Evolutionary conservation across 192 early-diverging fungal genomes (phyloP).

Genomic region (Umbelopsis sp.): DNA sequence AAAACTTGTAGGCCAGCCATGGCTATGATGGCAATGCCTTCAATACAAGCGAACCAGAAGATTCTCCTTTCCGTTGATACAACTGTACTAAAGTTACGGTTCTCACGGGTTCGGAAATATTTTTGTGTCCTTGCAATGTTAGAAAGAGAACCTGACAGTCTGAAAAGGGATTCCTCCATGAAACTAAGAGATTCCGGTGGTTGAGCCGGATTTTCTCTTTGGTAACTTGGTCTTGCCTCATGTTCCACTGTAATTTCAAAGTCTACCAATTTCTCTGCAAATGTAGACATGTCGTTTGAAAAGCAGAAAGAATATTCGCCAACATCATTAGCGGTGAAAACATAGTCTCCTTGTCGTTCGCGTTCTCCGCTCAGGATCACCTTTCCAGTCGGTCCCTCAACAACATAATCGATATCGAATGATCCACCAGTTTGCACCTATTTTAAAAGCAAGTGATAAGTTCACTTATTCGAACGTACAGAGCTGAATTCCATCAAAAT

Average conservation of each 20-base stretch:
- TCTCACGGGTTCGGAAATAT: constrained; percentile 89
- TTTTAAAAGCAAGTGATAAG: neutral
- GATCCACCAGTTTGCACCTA: constrained; percentile 96
- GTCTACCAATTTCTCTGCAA: constrained; percentile 93
- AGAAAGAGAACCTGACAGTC: constrained; percentile 64
- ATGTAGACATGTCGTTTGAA: constrained; percentile 92
- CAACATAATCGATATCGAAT: constrained; percentile 96
- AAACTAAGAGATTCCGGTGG: constrained; percentile 57
- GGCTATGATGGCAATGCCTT: constrained; percentile 75
- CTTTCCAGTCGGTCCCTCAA: constrained; percentile 73
- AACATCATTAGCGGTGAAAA: constrained; percentile 80
- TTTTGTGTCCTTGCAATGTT: constrained; percentile 82
- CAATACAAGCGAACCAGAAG: constrained; percentile 90
- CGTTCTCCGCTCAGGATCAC: constrained; percentile 76
- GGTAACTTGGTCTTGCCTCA: constrained; percentile 62
- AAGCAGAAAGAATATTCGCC: constrained; percentile 99
- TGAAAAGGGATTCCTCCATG: constrained; percentile 62
- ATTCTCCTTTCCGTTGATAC: constrained; percentile 83
- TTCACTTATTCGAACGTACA: no score
- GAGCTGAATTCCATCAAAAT: no score
- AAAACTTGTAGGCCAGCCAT: constrained; percentile 94
- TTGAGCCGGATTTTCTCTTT: constrained; percentile 38
- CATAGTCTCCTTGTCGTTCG: constrained; percentile 95
- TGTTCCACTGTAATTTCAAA: constrained; percentile 95
- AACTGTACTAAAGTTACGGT: constrained; percentile 91